These are phyloP conservation scores for Russula sp. DNA, from an alignment of 768 basidiomycete species.

Conservation along the genomic window DNA sequence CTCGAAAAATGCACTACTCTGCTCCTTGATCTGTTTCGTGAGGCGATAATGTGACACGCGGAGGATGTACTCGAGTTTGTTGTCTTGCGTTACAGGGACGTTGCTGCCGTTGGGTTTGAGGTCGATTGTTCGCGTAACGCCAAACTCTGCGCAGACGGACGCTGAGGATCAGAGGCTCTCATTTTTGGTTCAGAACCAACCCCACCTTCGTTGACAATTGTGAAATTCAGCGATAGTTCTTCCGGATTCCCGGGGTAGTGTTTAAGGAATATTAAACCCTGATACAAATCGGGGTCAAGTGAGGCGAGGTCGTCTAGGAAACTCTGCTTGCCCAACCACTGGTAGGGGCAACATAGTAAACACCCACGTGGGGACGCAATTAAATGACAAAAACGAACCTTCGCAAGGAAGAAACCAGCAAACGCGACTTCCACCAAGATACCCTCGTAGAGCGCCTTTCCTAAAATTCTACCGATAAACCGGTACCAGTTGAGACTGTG, in stretches of 20 bases:
- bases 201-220: conserved; percentile 80
- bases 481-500: conserved; percentile 90
- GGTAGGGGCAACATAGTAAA: conserved; percentile 9
- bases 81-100: conserved; percentile 82
- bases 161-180: background rate
- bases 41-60: conserved; percentile 86
- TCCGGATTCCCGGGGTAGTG: conserved; percentile 85
- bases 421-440: conserved; percentile 94
- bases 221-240: conserved; percentile 87
- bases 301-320: conserved; percentile 92
- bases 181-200: background rate
- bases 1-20: conserved; percentile 85
- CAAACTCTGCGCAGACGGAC: conserved; percentile 63
- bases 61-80: conserved; percentile 85
- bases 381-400: conserved; percentile 44
- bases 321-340: conserved; percentile 92
- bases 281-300: conserved; percentile 88
- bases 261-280: conserved; percentile 89
- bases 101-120: conserved; percentile 81
- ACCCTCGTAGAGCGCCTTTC: conserved; percentile 95
- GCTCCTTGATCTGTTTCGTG: conserved; percentile 81
- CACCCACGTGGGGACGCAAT: background rate
- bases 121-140: conserved; percentile 68
- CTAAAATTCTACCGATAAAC: conserved; percentile 90
- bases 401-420: conserved; percentile 91